phyloP scores from a whole-genome alignment of 1,284 basidiomycete genomes.

The Inonotus obliquus region DNA sequence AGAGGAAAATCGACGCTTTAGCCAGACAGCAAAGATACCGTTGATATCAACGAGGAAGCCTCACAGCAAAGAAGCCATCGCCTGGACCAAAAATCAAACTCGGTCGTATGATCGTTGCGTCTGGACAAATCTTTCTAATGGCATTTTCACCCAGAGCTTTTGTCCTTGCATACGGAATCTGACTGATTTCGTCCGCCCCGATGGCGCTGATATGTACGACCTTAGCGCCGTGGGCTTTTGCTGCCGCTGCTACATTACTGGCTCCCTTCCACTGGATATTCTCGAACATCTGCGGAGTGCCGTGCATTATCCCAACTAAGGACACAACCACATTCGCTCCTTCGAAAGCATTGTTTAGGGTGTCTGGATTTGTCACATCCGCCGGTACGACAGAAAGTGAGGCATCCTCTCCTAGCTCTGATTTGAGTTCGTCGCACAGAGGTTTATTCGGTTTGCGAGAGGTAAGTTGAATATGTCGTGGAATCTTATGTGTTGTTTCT shows the following conservation, averaged over 20 bases:
- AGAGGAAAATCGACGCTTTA: not conserved
- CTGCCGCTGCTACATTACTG: slow-evolving; percentile 53
- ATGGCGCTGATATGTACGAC: slow-evolving; percentile 61
- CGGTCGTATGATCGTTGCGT: slow-evolving; percentile 59
- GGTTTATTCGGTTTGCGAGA: slow-evolving; percentile 45
- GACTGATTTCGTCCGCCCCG: slow-evolving; percentile 46
- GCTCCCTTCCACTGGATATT: slow-evolving; percentile 59
- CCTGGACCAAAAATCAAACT: slow-evolving; percentile 70
- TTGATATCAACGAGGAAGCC: not conserved
- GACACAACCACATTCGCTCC: slow-evolving; percentile 55
- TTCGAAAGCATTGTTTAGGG: slow-evolving; percentile 43
- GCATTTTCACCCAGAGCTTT: slow-evolving; percentile 60
- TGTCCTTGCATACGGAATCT: slow-evolving; percentile 51
- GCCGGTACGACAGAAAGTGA: slow-evolving; percentile 43
- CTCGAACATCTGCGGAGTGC: slow-evolving; percentile 50
- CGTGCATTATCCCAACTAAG: slow-evolving; percentile 60
- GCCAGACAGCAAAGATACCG: not conserved
- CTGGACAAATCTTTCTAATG: slow-evolving; percentile 41
- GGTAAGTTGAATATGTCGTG: slow-evolving; percentile 44
- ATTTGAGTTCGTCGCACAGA: slow-evolving; percentile 31
- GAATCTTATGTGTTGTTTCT: slow-evolving; percentile 25
- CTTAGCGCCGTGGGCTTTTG: slow-evolving; percentile 44
- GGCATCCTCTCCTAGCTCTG: slow-evolving; percentile 23
- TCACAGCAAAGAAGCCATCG: slow-evolving; percentile 66
- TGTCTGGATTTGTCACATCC: slow-evolving; percentile 50